Conservation (phyloP, 371 early-diverging fungal genomes). For the Saksenaea vasiformis region DNA sequence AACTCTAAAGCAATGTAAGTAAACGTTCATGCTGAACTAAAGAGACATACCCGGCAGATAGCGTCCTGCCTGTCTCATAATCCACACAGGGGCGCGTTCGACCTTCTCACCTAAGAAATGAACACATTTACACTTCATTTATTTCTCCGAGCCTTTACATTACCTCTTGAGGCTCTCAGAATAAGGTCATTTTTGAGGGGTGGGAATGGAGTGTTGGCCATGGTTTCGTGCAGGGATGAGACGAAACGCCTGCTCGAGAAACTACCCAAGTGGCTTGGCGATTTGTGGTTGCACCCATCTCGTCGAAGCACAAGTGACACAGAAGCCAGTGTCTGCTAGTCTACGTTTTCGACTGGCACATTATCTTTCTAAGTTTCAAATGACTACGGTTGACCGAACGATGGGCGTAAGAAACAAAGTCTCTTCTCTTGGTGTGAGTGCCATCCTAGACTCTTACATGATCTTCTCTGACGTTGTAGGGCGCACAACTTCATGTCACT, state of each 20-base stretch:
- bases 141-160: background rate
- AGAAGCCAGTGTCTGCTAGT: no score
- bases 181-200: constrained; percentile 89
- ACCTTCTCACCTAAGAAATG: constrained; percentile 67
- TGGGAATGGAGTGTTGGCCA: constrained; percentile 61
- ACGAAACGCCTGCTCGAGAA: background rate
- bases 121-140: background rate
- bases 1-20: constrained; percentile 65
- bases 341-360: no score
- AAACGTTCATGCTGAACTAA: background rate
- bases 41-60: constrained; percentile 88
- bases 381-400: no score
- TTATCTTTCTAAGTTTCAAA: no score
- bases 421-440: no score
- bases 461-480: no score
- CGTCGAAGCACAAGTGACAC: background rate
- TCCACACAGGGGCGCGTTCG: constrained; percentile 95
- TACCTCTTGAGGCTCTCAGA: constrained; percentile 83
- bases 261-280: background rate
- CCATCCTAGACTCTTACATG: no score
- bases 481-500: no score
- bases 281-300: background rate
- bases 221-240: background rate
- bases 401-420: no score
- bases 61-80: constrained; percentile 98